Base-by-base conservation (phyloP, 2,329 filamentous ascomycete genomes). In the Diplodia intermedia region DNA sequence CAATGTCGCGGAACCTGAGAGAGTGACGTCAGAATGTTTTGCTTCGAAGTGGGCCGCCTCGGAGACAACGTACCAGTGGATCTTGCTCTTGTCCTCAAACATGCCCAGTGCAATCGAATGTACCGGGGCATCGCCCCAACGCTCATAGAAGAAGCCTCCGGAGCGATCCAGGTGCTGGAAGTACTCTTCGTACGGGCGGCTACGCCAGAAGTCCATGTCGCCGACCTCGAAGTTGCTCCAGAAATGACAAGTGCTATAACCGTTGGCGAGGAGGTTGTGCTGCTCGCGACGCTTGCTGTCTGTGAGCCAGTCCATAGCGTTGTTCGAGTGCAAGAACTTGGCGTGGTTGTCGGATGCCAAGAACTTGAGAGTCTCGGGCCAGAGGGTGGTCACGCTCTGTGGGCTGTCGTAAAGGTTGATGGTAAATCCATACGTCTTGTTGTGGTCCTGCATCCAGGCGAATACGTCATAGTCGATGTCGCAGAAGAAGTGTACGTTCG, bases 171-270 rank as follows among this genome's bases (percentile, higher is more conserved):
- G 86, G 79, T 98, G 93, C 76, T 97, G 89, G 78, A 99, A 99
- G 80, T 97, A 99, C 71, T 96, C 93, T 77, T 97, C 91, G 77
- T 99, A 99, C 55, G 88, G 86, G 78, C 94, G 88, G 76, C 93
- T 92, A 60, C 95, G 86, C 92, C 93, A 99, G 80, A 99, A 97
- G 71, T 87, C 87, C 86, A 99, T 88, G 79, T 97, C 93, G 56
- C 88, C 94, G 74, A 99, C 94, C 81, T 99, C 95, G 74, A 99
- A 99, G 80, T 99, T 99, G 75, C 90, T 95, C 95, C 95, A 99
- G 84, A 99, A 99, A 80, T 99, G 95, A 79, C 95, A 99, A 2
- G 95, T 98, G 40, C 93, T 97, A 83, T 97, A 99, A 40, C 95
- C 95, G 74, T 97, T 91, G 7, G 94, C 94, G 71, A 90, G 88